Conservation (phyloP, 768 basidiomycete species). For the Hebeloma cylindrosporum region DNA sequence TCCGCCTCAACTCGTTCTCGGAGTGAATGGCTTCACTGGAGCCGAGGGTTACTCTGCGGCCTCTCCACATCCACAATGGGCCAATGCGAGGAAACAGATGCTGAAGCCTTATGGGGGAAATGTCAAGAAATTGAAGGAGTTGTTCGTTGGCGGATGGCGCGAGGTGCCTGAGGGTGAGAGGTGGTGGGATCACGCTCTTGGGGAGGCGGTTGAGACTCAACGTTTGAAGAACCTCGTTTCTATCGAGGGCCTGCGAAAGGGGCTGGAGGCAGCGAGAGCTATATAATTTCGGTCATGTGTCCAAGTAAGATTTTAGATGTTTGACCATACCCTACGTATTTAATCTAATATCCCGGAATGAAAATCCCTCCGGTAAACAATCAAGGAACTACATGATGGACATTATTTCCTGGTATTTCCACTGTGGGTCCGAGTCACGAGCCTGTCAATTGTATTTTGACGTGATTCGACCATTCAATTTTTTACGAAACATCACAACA, state of each 20-base stretch:
- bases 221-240: slow-evolving; percentile 33
- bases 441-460: too few species aligned
- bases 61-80: slow-evolving; percentile 53
- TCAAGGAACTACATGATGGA: too few species aligned
- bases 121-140: slow-evolving; percentile 40
- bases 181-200: slow-evolving; percentile 71
- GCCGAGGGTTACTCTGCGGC: slow-evolving; percentile 36
- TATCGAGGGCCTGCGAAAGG: slow-evolving; percentile 34
- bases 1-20: slow-evolving; percentile 64
- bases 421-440: too few species aligned
- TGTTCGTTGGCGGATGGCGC: slow-evolving; percentile 62
- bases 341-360: too few species aligned
- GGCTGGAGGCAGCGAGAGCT: slow-evolving; percentile 35
- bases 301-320: too few species aligned
- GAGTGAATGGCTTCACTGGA: slow-evolving; percentile 54
- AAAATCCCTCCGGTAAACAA: too few species aligned
- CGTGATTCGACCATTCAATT: too few species aligned
- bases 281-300: slow-evolving; percentile 10
- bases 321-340: too few species aligned
- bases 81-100: slow-evolving; percentile 35
- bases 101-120: slow-evolving; percentile 36
- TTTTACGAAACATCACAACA: too few species aligned
- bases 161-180: slow-evolving; percentile 54
- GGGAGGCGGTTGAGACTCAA: slow-evolving; percentile 43
- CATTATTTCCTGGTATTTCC: too few species aligned